Evolutionary conservation across 768 basidiomycete species (phyloP).

Genomic region (Dioszegia crocea): DNA sequence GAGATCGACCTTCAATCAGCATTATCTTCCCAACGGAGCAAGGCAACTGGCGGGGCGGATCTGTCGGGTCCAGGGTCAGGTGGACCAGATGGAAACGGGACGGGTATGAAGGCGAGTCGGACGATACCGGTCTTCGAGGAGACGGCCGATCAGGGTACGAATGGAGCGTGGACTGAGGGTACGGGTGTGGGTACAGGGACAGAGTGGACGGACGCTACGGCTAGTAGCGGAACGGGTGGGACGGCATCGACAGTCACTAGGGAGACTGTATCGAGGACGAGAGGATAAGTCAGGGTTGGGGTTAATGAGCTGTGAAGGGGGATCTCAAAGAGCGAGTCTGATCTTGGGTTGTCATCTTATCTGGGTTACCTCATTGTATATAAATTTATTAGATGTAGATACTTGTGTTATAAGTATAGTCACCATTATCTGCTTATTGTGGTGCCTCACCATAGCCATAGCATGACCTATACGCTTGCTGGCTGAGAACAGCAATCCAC

Average conservation of each 20-base stretch:
- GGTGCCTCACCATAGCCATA: too few relatives aligned
- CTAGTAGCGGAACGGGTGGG: not conserved
- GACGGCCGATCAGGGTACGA: not conserved
- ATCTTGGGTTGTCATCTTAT: too few relatives aligned
- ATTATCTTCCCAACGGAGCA: slow-evolving; percentile 17
- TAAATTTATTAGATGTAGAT: too few relatives aligned
- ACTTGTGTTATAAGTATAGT: too few relatives aligned
- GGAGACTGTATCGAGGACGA: not conserved
- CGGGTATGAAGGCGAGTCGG: not conserved
- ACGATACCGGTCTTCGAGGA: not conserved
- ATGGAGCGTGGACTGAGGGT: slow-evolving; percentile 1
- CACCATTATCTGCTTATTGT: too few relatives aligned
- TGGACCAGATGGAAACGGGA: not conserved
- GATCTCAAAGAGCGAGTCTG: too few relatives aligned
- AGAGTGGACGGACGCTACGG: slow-evolving; percentile 9
- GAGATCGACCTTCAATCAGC: slow-evolving; percentile 49
- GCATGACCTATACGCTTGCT: too few relatives aligned
- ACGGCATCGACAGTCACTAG: not conserved
- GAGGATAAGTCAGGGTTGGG: not conserved
- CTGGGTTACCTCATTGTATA: too few relatives aligned
- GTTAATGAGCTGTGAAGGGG: not conserved
- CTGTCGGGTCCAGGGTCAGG: not conserved
- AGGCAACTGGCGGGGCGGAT: not conserved
- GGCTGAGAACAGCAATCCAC: too few relatives aligned
- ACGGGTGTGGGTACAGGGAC: not conserved